Conservation (phyloP, 169 alveolate genomes). For the Besnoitia besnoiti region DNA sequence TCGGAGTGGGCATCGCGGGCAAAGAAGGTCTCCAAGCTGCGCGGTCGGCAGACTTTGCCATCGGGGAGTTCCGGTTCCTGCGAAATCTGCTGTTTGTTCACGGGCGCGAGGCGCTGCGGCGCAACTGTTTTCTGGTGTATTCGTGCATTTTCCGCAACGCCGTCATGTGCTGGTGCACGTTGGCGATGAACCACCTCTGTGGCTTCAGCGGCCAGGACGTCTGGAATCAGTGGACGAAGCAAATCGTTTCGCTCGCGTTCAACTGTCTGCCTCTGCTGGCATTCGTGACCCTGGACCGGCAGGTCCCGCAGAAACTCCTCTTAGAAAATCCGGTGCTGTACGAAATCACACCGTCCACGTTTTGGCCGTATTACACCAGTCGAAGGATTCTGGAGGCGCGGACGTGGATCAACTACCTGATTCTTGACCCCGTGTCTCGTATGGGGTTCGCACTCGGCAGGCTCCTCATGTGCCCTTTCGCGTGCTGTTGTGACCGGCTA, state of each 20-base stretch:
- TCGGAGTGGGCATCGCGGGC: slow-evolving; percentile 97
- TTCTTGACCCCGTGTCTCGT: neutral
- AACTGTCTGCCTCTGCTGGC: slow-evolving; percentile 78
- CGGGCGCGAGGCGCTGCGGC: slow-evolving; percentile 84
- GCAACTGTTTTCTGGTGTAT: slow-evolving; percentile 80
- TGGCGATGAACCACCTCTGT: slow-evolving; percentile 72
- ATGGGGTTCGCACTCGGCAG: slow-evolving; percentile 55
- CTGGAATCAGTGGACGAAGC: slow-evolving; percentile 82
- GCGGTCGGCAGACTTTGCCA: slow-evolving; percentile 85
- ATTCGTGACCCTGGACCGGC: slow-evolving; percentile 77
- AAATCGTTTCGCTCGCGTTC: slow-evolving; percentile 75
- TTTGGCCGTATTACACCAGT: slow-evolving; percentile 72
- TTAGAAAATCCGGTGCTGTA: slow-evolving; percentile 76
- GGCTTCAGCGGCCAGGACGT: slow-evolving; percentile 81
- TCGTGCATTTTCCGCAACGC: slow-evolving; percentile 76
- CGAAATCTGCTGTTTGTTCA: slow-evolving; percentile 83
- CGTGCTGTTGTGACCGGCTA: slow-evolving; percentile 46
- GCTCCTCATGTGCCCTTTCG: slow-evolving; percentile 55
- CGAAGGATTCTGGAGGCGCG: neutral
- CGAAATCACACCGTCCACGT: slow-evolving; percentile 75
- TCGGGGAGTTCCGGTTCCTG: slow-evolving; percentile 83
- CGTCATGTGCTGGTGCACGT: slow-evolving; percentile 70
- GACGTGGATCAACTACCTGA: neutral
- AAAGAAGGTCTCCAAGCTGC: slow-evolving; percentile 95
- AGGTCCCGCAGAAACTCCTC: slow-evolving; percentile 77